Percentiles rank a stretch among this genome's conserved stretches.
Conservation (phyloP, 352 stramenopile species). For the Phytophthora constricta region DNA sequence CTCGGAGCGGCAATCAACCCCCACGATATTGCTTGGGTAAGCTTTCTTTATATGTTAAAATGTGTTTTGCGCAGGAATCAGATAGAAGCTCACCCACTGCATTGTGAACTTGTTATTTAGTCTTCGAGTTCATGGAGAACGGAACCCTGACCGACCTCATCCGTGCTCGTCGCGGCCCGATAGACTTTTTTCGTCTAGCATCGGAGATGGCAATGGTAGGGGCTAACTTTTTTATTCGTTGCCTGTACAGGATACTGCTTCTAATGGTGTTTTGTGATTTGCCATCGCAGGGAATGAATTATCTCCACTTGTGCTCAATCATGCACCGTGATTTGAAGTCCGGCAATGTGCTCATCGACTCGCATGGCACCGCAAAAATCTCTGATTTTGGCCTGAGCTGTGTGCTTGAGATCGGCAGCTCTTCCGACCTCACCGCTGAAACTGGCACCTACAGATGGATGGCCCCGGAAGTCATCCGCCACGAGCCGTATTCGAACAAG, state of each 20-base stretch:
- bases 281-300: constrained; percentile 90
- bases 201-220: constrained; percentile 82
- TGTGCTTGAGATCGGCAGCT: constrained; percentile 80
- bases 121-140: constrained; percentile 91
- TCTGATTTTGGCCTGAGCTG: constrained; percentile 90
- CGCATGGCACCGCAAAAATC: constrained; percentile 85
- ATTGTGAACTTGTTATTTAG: constrained; percentile 42
- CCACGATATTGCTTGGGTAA: constrained; percentile 84
- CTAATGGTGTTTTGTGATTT: constrained; percentile 3
- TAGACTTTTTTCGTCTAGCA: constrained; percentile 85
- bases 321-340: constrained; percentile 97
- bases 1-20: constrained; percentile 79
- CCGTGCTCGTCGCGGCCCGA: constrained; percentile 57
- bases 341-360: constrained; percentile 93
- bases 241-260: too few relatives aligned
- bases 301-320: constrained; percentile 94
- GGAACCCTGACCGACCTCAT: constrained; percentile 88
- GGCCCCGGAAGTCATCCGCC: constrained; percentile 94
- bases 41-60: too few relatives aligned
- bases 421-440: constrained; percentile 83
- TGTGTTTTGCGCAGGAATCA: too few relatives aligned
- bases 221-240: too few relatives aligned
- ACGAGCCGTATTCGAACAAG: constrained; percentile 94
- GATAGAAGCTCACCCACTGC: too few relatives aligned
- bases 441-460: constrained; percentile 95